A percentile compares a stretch with the other conserved stretches of the same genome.
These are phyloP conservation scores for Potentilla sterilis DNA, from an alignment of 306 rosid species.

Conservation along the genomic window DNA sequence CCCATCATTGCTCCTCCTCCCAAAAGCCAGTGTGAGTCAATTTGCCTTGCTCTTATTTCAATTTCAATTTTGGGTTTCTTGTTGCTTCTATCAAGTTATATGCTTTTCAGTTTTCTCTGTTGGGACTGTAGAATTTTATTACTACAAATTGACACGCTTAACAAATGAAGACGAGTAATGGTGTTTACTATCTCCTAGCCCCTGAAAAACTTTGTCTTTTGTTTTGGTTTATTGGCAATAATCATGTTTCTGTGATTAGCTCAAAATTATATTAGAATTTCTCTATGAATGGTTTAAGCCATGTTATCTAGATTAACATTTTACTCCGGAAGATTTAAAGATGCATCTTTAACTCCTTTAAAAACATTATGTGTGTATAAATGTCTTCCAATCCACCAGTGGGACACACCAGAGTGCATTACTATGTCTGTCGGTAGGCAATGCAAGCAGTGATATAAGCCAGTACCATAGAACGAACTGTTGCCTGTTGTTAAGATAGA, in stretches of 20 bases:
- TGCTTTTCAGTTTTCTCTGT: not conserved
- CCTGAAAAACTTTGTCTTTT: not conserved
- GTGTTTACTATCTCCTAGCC: not conserved
- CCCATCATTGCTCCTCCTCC: slow-evolving; percentile 43
- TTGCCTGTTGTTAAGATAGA: not conserved
- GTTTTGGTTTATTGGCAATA: not conserved
- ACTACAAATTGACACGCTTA: not conserved
- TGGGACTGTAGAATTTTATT: not conserved
- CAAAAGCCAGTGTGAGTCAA: slow-evolving; percentile 50
- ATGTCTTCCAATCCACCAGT: not conserved
- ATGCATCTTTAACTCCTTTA: not conserved
- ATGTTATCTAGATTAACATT: not conserved
- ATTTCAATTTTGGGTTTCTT: not conserved
- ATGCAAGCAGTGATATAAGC: not conserved
- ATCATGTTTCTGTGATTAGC: not conserved
- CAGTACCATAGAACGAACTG: not conserved
- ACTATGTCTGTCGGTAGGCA: not conserved
- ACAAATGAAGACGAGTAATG: not conserved
- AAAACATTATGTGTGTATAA: not conserved
- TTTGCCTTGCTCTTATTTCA: not conserved
- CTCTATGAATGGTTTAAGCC: not conserved
- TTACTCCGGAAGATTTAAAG: not conserved
- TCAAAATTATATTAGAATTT: not conserved
- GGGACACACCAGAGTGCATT: not conserved
- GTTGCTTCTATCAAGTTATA: not conserved